A percentile compares a stretch with the other conserved stretches of the same genome.
These are phyloP conservation scores for Fonsecaea multimorphosa DNA, from an alignment of 2,329 filamentous ascomycete genomes.

Conservation along the genomic window DNA sequence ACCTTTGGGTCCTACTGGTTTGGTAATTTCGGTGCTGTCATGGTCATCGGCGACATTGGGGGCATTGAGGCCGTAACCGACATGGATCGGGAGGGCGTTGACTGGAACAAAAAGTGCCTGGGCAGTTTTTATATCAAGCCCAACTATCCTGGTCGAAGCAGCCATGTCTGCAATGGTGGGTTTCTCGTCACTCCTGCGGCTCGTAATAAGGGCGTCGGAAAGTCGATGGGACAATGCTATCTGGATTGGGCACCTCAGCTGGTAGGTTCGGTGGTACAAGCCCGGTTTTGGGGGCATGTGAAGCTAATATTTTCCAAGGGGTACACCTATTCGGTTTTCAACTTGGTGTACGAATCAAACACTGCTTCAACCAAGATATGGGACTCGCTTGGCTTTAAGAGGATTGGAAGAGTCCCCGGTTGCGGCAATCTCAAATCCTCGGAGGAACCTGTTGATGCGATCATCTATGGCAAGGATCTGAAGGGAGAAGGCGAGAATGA, in stretches of 20 bases:
- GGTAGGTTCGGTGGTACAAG: slow-evolving; percentile 46
- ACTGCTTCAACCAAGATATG: slow-evolving; percentile 88
- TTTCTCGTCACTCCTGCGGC: slow-evolving; percentile 76
- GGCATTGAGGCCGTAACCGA: slow-evolving; percentile 61
- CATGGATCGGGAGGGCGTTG: slow-evolving; percentile 61
- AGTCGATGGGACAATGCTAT: slow-evolving; percentile 77
- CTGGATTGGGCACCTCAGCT: slow-evolving; percentile 75
- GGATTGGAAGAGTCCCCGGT: slow-evolving; percentile 80
- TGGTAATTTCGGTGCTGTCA: slow-evolving; percentile 84
- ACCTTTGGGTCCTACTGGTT: slow-evolving; percentile 87
- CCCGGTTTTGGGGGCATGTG: slow-evolving; percentile 2
- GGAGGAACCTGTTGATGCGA: slow-evolving; percentile 72
- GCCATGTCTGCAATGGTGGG: slow-evolving; percentile 80
- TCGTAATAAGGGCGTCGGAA: slow-evolving; percentile 75
- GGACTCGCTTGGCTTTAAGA: slow-evolving; percentile 91
- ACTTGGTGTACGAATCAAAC: slow-evolving; percentile 92
- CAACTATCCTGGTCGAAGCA: slow-evolving; percentile 89
- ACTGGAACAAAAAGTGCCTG: slow-evolving; percentile 82
- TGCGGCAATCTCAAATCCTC: slow-evolving; percentile 73
- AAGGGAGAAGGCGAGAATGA: slow-evolving; percentile 75
- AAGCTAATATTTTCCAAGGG: slow-evolving; percentile 57
- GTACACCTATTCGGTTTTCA: slow-evolving; percentile 92
- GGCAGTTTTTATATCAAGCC: slow-evolving; percentile 95
- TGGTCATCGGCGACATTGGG: slow-evolving; percentile 79
- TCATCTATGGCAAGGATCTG: slow-evolving; percentile 73